Base-by-base conservation (phyloP, 1,139 yeast species). In the Saccharomyces hybrid region DNA sequence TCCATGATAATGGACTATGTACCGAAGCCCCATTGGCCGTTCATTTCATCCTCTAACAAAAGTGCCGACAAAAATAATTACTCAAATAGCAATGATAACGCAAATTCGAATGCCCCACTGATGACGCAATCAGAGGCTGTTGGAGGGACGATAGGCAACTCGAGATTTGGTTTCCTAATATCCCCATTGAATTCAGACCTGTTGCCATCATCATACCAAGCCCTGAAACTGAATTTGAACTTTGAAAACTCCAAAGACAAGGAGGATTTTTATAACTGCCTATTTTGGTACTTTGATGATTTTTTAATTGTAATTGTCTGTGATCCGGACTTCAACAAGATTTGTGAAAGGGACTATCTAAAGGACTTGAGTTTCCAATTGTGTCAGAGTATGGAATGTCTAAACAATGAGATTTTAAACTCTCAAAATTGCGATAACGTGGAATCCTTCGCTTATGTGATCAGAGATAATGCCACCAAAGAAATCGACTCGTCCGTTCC, bases 271-370 rank as follows among this genome's bases (percentile, higher is more conserved):
- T 67, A 60, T 53, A 62, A 64, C 46, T 52, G 63, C 23, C 27
- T 69, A 23, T 66, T 67, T 53, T 69, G 72, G 72, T 65, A 61
- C 49, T 66, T 58, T 53, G 58, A 65, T 13, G 68, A 66, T 51
- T 54, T 62, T 3, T 52, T 67, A 16, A 60, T 59, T 1, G 57
- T 64, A 1, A 55, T 68, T 11, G 60, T 67, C 2, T 60, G 62
- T 53, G 61, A 68, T 38, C 53, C 57, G 2, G 48, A 54, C 8
- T 68, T 68, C 51, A 56, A 57, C 2, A 64, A 58, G 29, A 63
- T 69, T n/a, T 63, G 66, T 63, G 68, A 67, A 26, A 52, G 53
- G 9, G 60, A 62, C 4, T 69, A 65, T 52, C 54, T 69, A 48
- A 62, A 60, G 29, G 63, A 63, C 19, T 48, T 67, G 28, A 58